Base-by-base conservation (phyloP, 805 yeast species). In the Barnettozyma pratensis region DNA sequence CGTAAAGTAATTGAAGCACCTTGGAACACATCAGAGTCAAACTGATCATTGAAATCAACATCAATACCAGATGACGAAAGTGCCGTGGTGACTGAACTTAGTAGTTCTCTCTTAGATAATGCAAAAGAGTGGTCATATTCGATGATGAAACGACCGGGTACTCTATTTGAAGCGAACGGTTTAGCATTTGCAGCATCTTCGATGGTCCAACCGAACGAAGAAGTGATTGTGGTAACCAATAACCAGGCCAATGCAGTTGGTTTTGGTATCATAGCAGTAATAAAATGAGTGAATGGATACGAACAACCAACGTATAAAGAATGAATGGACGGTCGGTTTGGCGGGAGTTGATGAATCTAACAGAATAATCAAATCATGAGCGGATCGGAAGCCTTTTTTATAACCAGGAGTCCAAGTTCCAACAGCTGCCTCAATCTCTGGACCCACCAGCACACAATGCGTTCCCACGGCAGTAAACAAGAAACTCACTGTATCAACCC, bases 1-100 rank as follows among this genome's bases (percentile, higher is more conserved):
- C 26, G 27, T n/a, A 52, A 31, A 12, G 48, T 37, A 28, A 53
- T 41, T 6, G 56, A 44, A 28, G 44, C 56, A 48, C 56, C 56
- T 37, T 48, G 48, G 42, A 53, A 53, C 7, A 53, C 45, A 27
- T 40, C 29, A 5, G 52, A 44, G 45, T 53, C 56, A 36, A 36
- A 45, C 27, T 50, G 43, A n/a, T 29, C 32, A 31, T 48, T 45
- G 37, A 53, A 46, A 12, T 38, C 26, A 25, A 44, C 56, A 7
- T 43, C 49, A 14, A 37, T 12, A 7, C 48, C 44, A 41, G 11
- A n/a, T 9, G 34, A 12, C 7, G 41, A 26, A 27, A 46, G 38
- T 12, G 37, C 34, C 19, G 44, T 28, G 12, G 25, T n/a, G 34
- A 46, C 37, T 4, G 40, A 29, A 30, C 4, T 30, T 10, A 26